phyloP scores from a whole-genome alignment of 2,329 filamentous ascomycete species.

The Chaetomiaceae sp. region DNA sequence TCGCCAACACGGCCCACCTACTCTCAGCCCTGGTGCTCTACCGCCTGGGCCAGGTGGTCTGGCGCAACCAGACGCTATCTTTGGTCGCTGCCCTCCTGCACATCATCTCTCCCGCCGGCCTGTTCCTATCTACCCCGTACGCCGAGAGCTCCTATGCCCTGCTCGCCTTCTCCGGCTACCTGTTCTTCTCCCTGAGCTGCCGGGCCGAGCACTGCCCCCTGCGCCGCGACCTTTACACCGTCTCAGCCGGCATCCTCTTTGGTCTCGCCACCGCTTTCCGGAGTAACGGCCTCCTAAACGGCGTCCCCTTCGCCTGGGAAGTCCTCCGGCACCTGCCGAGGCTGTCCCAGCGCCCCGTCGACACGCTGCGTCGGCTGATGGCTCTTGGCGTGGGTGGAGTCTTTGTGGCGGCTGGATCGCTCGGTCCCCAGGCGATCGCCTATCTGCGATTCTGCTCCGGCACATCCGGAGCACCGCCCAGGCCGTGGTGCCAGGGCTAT shows the following conservation, averaged over 20 bases:
- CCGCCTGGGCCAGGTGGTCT: slow-evolving; percentile 56
- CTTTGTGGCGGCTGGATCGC: slow-evolving; percentile 61
- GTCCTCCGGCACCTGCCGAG: slow-evolving; percentile 40
- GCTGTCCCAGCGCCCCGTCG: slow-evolving; percentile 35
- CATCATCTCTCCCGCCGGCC: slow-evolving; percentile 77
- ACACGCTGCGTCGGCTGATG: slow-evolving; percentile 48
- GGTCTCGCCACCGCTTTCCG: slow-evolving; percentile 69
- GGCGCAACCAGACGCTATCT: slow-evolving; percentile 49
- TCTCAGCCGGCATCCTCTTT: slow-evolving; percentile 65
- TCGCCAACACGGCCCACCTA: slow-evolving; percentile 74
- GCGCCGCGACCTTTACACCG: slow-evolving; percentile 45
- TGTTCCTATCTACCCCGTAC: slow-evolving; percentile 87
- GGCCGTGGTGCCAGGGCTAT: slow-evolving; percentile 64
- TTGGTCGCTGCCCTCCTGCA: slow-evolving; percentile 71
- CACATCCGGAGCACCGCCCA: slow-evolving; percentile 10
- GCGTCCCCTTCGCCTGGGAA: slow-evolving; percentile 68
- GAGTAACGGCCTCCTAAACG: slow-evolving; percentile 82
- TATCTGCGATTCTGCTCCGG: slow-evolving; percentile 64
- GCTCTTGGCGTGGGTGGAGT: slow-evolving; percentile 63
- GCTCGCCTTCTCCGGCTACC: slow-evolving; percentile 69
- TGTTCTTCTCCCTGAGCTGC: slow-evolving; percentile 59
- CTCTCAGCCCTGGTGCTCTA: slow-evolving; percentile 70
- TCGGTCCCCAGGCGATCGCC: slow-evolving; percentile 69
- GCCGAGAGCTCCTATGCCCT: slow-evolving; percentile 75
- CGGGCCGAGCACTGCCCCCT: slow-evolving; percentile 29